Conservation (phyloP, 139 green algal species). For the Chlamydomonas sphaeroides region DNA sequence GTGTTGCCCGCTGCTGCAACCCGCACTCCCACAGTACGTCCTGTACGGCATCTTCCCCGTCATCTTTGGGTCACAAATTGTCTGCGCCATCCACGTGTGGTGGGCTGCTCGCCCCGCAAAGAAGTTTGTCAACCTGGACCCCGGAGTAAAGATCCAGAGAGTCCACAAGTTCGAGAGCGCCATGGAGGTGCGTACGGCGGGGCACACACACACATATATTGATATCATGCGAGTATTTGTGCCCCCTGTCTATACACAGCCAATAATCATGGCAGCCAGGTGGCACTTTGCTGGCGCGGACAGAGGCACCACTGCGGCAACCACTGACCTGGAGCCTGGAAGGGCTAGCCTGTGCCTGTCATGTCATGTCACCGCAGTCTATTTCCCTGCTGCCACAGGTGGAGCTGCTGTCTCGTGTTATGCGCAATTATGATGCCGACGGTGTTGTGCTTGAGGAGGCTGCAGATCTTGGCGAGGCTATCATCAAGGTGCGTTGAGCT, state of each 20-base stretch:
- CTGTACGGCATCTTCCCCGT: constrained; percentile 49
- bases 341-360: no score
- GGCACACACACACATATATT: no score
- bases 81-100: background rate
- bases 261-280: no score
- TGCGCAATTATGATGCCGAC: background rate
- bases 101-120: background rate
- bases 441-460: background rate
- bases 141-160: background rate
- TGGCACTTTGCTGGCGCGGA: no score
- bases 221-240: no score
- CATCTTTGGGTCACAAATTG: constrained; percentile 5
- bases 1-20: no score
- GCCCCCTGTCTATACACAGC: no score
- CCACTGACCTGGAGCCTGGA: no score
- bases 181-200: constrained; percentile 26
- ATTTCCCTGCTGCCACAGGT: no score
- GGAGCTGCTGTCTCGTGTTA: constrained; percentile 10
- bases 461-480: constrained; percentile 11
- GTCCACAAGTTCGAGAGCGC: constrained; percentile 28
- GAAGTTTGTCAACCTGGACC: constrained; percentile 15
- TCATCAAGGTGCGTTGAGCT: constrained; percentile 39
- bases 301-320: no score
- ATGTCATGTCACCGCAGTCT: no score
- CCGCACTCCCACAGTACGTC: constrained; percentile 33